Evolutionary conservation across 441 rosid species (phyloP), one percentile per base, ranked within the genome.

Genomic region (Adansonia madagascariensis): DNA sequence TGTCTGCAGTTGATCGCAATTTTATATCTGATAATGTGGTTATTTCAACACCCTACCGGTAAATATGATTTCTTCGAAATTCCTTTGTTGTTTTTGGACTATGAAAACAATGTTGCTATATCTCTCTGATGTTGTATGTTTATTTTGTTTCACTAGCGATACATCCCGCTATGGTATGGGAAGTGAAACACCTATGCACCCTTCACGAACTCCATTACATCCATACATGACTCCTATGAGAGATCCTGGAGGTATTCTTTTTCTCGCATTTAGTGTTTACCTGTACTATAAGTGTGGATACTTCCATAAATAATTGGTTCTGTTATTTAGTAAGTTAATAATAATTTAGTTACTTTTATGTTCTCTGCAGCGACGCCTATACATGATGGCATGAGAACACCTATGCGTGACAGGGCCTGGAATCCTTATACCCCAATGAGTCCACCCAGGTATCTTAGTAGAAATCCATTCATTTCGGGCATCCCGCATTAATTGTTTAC

Each of bases 381-480:
- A 77, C 98, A 94, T 81, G 98, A 96, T 85, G 99, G 99, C 79
- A 94, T 96, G 98, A 89, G 98, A 69, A 94, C 98, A n/a, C 98
- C 98, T 11, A 94, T 92, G 99, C 95, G 91, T 75, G 97, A 91
- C 80, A 88, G 98, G 77, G 99, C 98, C 56, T 94, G 99, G 99
- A 95, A 94, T 89, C 98, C 99, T 75, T 93, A 89, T 86, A 79
- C 97, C 46, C 98, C 98, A 8, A 94, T 94, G 98, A 94, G 98
- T 85, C 99, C 99, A 80, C 97, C 91, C 15, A 91, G 98, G 99
- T 96, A 63, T 76, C 86, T 78, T 75, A 50, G 75, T 66, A 67
- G 73, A 31, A 79, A 75, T 55, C 75, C 63, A 4, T 2, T 20
- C 0, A 7, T 73, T 31, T 76, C 18, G 50, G 22, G 12, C 44